Base-by-base conservation (phyloP, 2,329 filamentous ascomycete genomes). In the Aspergillus pseudotamarii region DNA sequence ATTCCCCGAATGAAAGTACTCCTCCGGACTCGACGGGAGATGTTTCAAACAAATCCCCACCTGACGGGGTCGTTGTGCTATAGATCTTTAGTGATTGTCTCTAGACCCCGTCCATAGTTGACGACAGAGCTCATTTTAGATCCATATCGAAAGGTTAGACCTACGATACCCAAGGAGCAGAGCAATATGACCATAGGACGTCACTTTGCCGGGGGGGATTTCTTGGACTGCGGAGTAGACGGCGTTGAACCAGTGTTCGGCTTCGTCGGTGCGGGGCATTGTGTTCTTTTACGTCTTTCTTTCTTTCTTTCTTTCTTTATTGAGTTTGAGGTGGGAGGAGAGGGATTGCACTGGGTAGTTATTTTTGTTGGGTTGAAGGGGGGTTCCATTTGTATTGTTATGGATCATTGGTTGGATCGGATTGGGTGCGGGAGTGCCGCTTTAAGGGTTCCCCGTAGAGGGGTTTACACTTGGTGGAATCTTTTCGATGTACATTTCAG, bases 11-110 rank as follows among this genome's bases (percentile, higher is more conserved):
- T 97, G 90, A 80, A 90, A 96, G 62, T 80, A 76, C 59, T 79
- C 76, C 51, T 78, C 78, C 41, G 76, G 79, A 0, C 80, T 76
- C 0, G 86, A 65, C 1, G 93, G 87, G 14, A 98, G 87, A 75
- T 97, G 90, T 76, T 97, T 97, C 30, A 98, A 86, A 77, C 91
- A 96, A 54, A 95, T 84, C 59, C 94, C 94, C 8, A 98, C 94
- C 79, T 98, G 94, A 62, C 94, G 87, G 1, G 90, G 88, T 2
- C 90, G 83, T 73, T 92, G 86, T 3, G 90, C 89, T 92, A 41
- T 34, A 5, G 21, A 2, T 53, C 14, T 9, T 43, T 54, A 41
- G 38, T n/a, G n/a, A 10, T n/a, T 14, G 2, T 41, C 3, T n/a
- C 16, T 10, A 41, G 16, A 41, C 4, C 38, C 0, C 19, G n/a